Conservation (phyloP, 2,329 filamentous ascomycete species). For the Aspergillus pseudotamarii region DNA sequence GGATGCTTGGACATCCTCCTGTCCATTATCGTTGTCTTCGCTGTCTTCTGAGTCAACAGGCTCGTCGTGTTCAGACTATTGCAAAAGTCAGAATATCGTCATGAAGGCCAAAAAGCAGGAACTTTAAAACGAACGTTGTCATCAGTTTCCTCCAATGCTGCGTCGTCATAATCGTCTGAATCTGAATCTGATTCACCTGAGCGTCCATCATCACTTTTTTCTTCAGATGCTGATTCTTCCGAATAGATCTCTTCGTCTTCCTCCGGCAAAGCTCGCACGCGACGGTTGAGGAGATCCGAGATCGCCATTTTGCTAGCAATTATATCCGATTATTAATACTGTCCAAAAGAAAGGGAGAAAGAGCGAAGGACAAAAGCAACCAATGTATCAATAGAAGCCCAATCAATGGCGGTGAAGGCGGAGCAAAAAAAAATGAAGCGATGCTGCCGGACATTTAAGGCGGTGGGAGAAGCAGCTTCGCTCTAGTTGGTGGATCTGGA, state of each 20-base stretch:
- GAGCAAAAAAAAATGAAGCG: slow-evolving; percentile 22
- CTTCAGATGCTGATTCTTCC: slow-evolving; percentile 29
- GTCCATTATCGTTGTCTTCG: slow-evolving; percentile 34
- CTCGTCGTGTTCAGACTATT: slow-evolving; percentile 41
- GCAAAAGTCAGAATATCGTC: slow-evolving; percentile 18
- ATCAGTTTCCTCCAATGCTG: slow-evolving; percentile 13
- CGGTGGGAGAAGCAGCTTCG: slow-evolving; percentile 22
- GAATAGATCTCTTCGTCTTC: slow-evolving; percentile 47
- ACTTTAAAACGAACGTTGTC: slow-evolving; percentile 8
- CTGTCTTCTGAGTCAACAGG: slow-evolving; percentile 47
- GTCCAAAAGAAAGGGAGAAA: not conserved
- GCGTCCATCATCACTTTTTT: slow-evolving; percentile 20
- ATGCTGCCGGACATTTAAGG: slow-evolving; percentile 29
- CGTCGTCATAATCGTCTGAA: slow-evolving; percentile 18
- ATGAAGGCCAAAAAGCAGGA: not conserved
- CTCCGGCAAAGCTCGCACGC: slow-evolving; percentile 43
- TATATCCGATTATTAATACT: not conserved
- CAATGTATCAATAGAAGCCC: not conserved
- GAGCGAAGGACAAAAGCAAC: not conserved
- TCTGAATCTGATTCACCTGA: slow-evolving; percentile 15
- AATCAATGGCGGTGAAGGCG: slow-evolving; percentile 11
- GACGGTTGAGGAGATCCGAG: slow-evolving; percentile 42
- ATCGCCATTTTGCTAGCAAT: slow-evolving; percentile 36
- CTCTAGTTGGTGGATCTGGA: not conserved
- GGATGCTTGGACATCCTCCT: slow-evolving; percentile 41